Conservation (phyloP, 306 rosid species). For the Pterocarpus santalinus region DNA sequence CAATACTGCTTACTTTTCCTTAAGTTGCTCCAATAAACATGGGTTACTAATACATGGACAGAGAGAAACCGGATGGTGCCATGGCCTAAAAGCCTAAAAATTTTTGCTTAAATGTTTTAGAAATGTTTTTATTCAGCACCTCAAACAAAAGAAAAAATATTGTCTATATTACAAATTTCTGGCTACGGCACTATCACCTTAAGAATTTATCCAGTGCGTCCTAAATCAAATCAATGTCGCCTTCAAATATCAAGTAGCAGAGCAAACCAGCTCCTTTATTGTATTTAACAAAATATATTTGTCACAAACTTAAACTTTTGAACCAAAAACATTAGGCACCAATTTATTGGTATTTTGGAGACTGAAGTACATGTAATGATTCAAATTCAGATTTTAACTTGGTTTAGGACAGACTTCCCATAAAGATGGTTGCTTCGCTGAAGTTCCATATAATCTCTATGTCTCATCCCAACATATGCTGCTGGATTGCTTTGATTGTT, state of each 20-base stretch:
- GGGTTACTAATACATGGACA: background rate
- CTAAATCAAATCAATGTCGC: no score
- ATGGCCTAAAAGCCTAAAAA: background rate
- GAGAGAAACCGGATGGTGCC: no score
- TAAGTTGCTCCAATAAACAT: background rate
- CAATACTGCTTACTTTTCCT: background rate
- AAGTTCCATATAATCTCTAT: conserved; percentile 52
- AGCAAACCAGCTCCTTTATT: background rate
- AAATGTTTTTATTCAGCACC: no score
- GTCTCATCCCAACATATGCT: conserved; percentile 53
- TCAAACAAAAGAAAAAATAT: background rate
- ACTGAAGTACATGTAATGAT: background rate
- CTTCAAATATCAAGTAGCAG: no score
- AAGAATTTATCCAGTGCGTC: no score
- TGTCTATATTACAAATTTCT: background rate
- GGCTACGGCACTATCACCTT: no score
- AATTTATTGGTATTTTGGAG: background rate
- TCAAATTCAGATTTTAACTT: conserved; percentile 48
- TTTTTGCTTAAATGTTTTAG: background rate
- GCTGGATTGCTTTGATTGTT: conserved; percentile 48
- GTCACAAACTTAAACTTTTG: conserved; percentile 19
- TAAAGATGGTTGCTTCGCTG: conserved; percentile 46
- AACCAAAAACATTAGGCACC: conserved; percentile 5
- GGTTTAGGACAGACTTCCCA: conserved; percentile 52
- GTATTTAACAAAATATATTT: background rate